Conservation (phyloP, 2,329 filamentous ascomycete species). For the Aspergillus amoenus region DNA sequence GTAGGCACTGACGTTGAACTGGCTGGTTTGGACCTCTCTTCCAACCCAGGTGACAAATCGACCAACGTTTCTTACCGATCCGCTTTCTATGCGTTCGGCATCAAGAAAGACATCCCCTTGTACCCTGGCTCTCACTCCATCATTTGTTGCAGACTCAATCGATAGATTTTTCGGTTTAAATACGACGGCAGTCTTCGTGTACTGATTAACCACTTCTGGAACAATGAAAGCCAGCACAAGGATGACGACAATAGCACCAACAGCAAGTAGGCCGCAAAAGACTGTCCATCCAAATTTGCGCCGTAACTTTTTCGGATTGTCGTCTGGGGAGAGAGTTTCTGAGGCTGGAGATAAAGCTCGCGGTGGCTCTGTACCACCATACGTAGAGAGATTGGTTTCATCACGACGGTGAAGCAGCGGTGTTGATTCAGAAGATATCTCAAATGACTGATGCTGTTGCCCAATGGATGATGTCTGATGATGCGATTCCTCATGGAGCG, state of each 20-base stretch:
- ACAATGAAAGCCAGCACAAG: slow-evolving; percentile 78
- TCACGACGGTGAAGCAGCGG: slow-evolving; percentile 40
- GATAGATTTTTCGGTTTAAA: slow-evolving; percentile 82
- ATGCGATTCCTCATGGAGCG: slow-evolving; percentile 24
- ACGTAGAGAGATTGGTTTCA: slow-evolving; percentile 27
- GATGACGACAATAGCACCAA: slow-evolving; percentile 61
- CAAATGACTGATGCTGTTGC: too few relatives aligned
- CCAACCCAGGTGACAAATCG: slow-evolving; percentile 78
- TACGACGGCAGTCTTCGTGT: slow-evolving; percentile 78
- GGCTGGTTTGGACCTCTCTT: slow-evolving; percentile 69
- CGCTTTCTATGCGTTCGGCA: slow-evolving; percentile 69
- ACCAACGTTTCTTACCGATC: slow-evolving; percentile 72
- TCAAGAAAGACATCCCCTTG: slow-evolving; percentile 82
- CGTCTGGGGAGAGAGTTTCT: slow-evolving; percentile 17
- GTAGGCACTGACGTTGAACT: slow-evolving; percentile 72
- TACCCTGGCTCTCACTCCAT: slow-evolving; percentile 75
- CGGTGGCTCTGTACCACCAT: slow-evolving; percentile 31
- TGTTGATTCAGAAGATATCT: slow-evolving; percentile 41
- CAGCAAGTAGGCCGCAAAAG: slow-evolving; percentile 66
- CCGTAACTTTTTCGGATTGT: slow-evolving; percentile 19
- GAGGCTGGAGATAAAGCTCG: slow-evolving; percentile 24
- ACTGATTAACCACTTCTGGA: slow-evolving; percentile 77
- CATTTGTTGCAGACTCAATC: slow-evolving; percentile 77
- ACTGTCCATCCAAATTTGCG: slow-evolving; percentile 67
- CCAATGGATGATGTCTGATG: too few relatives aligned